Base-by-base conservation (phyloP, 164 flowering plant species). In the Brasenia schreberi region DNA sequence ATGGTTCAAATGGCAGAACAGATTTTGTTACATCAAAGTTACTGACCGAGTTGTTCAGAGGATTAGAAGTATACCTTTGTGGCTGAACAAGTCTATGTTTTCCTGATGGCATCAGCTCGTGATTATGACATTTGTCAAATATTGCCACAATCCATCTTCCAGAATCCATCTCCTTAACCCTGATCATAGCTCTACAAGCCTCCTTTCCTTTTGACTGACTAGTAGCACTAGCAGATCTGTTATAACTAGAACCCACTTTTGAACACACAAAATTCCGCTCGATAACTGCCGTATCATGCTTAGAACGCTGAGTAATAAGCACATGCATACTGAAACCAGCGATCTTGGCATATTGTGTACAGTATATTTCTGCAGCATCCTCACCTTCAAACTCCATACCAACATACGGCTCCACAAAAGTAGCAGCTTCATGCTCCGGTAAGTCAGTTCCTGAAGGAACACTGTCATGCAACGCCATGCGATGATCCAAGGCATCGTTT, bases 341-440 rank as follows among this genome's bases (percentile, higher is more conserved):
- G 2, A 62, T 18, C 62, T 60, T 49, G 5, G 71, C 71, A 43
- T 64, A 69, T 17, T 19, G 63, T 49, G 64, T 69, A 18, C 64
- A 69, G 23, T 64, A 69, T 7, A 27, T 42, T 39, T 64, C 56
- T 12, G 71, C 71, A 42, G 64, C 58, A 9, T 69, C 71, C 33
- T 56, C 67, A 9, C 61, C 39, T 44, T 27, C 42, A 69, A 69
- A 69, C 19, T 56, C 63, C 71, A 69, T 64, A 42, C 71, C 71
- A 42, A 64, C 71, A 64, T 39, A 56, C 7, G 71, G 71, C 19
- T 69, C 71, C 9, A 60, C 14, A 12, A 12, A 12, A 45, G 7
- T 45, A 12, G 14, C 53, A 4, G 11, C 53, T 45, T 45, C 14
- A 45, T 45, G 53, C 53, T 7, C 53, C 27, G 27, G 1, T 7